These are phyloP conservation scores for Fusarium algeriense DNA, from an alignment of 2,329 filamentous ascomycete genomes.

Conservation along the genomic window DNA sequence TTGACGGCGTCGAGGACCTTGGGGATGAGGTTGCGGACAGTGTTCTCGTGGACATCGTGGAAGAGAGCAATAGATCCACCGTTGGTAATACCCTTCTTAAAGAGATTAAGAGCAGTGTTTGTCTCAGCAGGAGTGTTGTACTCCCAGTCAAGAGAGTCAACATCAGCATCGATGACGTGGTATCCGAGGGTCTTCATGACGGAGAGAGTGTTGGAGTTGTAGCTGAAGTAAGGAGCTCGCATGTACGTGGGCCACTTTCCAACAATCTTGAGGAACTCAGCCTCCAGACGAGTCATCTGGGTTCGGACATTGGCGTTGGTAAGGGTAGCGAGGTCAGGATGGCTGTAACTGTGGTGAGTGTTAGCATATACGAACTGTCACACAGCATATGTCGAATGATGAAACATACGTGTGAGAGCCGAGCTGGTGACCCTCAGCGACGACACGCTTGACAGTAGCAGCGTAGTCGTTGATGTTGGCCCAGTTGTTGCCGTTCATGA, in stretches of 20 bases:
- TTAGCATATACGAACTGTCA: conserved; percentile 11
- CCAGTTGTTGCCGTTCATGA: conserved; percentile 45
- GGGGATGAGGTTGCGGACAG: conserved; percentile 45
- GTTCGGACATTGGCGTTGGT: conserved; percentile 40
- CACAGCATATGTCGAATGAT: neutral
- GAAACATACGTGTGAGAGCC: conserved; percentile 53
- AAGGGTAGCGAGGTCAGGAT: conserved; percentile 52
- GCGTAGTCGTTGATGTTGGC: conserved; percentile 41
- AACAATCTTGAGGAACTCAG: conserved; percentile 50
- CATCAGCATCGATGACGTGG: conserved; percentile 65
- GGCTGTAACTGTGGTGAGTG: conserved; percentile 55
- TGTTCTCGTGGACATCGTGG: conserved; percentile 60
- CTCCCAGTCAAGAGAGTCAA: conserved; percentile 68
- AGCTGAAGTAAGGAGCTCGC: conserved; percentile 55
- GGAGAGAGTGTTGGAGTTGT: conserved; percentile 47
- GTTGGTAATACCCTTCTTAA: conserved; percentile 47
- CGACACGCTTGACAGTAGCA: conserved; percentile 53
- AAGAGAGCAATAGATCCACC: conserved; percentile 61
- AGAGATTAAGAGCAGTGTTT: conserved; percentile 35
- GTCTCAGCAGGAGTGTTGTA: conserved; percentile 46
- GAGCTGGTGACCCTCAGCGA: conserved; percentile 65
- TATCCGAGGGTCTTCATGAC: conserved; percentile 58
- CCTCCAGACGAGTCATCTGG: conserved; percentile 55
- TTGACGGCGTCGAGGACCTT: conserved; percentile 28
- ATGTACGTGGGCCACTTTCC: conserved; percentile 52